These are phyloP conservation scores for Eucalyptus curtisii DNA, from an alignment of 345 rosid species.

Conservation along the genomic window DNA sequence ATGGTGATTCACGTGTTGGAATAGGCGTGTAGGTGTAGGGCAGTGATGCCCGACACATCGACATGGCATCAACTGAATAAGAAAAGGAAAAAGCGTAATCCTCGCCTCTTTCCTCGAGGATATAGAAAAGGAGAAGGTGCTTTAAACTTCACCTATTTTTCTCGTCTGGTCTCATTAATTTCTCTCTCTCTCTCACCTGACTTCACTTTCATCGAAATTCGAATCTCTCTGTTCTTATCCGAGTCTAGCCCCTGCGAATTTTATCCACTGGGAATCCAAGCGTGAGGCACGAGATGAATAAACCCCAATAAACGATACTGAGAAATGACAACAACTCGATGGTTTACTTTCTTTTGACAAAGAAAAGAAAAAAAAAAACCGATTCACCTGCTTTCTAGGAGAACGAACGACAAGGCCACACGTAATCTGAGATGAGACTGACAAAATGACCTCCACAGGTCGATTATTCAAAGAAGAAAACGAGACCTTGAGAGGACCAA, in stretches of 20 bases:
- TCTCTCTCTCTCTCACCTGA: background rate
- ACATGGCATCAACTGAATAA: background rate
- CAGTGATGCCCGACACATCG: background rate
- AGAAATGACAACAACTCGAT: background rate
- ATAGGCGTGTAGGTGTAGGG: background rate
- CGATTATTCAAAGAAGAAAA: no score
- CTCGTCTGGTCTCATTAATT: background rate
- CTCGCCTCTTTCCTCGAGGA: background rate
- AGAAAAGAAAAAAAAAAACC: no score
- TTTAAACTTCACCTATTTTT: background rate
- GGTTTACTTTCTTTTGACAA: background rate
- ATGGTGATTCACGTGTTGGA: background rate
- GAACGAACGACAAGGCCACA: background rate
- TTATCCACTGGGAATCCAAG: background rate
- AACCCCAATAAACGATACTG: background rate
- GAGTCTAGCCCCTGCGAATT: background rate
- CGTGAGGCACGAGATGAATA: background rate
- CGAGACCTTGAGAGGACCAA: no score
- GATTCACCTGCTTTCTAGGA: background rate
- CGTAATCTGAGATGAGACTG: background rate
- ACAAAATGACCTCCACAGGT: background rate
- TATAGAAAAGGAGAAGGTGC: background rate
- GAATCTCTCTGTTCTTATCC: background rate
- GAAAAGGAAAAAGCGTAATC: background rate
- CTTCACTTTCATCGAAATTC: background rate